phyloP scores from a whole-genome alignment of 768 basidiomycete genomes.

The Tricholoma matsutake region DNA sequence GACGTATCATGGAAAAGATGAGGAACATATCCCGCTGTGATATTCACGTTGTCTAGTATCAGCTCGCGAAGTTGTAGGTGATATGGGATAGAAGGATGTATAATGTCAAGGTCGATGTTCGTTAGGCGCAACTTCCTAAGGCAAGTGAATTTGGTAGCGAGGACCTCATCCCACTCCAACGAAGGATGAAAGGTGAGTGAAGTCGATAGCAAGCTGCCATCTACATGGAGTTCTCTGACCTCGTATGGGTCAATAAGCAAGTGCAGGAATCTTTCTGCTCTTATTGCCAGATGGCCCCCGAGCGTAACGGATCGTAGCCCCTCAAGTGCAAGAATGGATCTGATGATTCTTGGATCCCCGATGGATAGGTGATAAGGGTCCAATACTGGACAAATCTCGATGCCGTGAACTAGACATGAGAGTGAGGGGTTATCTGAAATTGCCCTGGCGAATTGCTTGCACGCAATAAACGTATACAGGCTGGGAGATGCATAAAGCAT shows the following conservation, averaged over 20 bases:
- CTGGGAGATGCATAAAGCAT: slow-evolving; percentile 43
- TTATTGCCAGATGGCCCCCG: slow-evolving; percentile 45
- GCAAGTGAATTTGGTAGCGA: slow-evolving; percentile 43
- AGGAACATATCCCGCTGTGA: slow-evolving; percentile 39
- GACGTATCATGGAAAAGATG: slow-evolving; percentile 37
- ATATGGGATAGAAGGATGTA: slow-evolving; percentile 31
- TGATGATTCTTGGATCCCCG: slow-evolving; percentile 35
- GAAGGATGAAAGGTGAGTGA: slow-evolving; percentile 31
- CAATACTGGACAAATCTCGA: slow-evolving; percentile 39
- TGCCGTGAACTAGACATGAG: slow-evolving; percentile 32
- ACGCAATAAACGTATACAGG: slow-evolving; percentile 39
- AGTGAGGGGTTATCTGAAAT: slow-evolving; percentile 36
- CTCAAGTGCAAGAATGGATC: slow-evolving; percentile 38
- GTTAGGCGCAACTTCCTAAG: slow-evolving; percentile 42
- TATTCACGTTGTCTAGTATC: slow-evolving; percentile 41
- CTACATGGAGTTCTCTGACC: slow-evolving; percentile 42
- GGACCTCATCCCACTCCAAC: slow-evolving; percentile 51
- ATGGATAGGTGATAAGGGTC: slow-evolving; percentile 15
- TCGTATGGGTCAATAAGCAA: slow-evolving; percentile 37
- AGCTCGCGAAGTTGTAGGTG: slow-evolving; percentile 36
- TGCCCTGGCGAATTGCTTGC: slow-evolving; percentile 39
- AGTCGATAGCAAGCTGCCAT: slow-evolving; percentile 37
- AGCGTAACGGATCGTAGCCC: slow-evolving; percentile 41
- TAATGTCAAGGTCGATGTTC: slow-evolving; percentile 42
- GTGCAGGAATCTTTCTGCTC: slow-evolving; percentile 47